Evolutionary conservation across 202 grass and related monocot species (phyloP).

Genomic region (Panicum hallii): DNA sequence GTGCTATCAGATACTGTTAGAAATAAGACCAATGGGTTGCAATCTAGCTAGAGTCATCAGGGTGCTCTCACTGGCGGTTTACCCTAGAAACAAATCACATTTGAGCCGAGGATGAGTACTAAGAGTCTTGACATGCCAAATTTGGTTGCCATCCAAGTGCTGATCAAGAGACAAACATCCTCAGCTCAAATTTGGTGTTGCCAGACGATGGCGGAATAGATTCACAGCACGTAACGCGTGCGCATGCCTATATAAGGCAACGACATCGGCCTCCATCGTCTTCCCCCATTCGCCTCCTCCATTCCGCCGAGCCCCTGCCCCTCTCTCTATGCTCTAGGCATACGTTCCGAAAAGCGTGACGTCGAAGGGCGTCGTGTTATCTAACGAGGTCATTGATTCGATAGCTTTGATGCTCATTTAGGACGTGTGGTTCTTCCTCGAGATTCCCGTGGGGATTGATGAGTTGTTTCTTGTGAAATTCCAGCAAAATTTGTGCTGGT

Average conservation of each 20-base stretch:
- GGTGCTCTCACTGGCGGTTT: too few relatives aligned
- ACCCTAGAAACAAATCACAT: too few relatives aligned
- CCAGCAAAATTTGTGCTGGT: background rate
- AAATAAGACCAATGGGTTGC: too few relatives aligned
- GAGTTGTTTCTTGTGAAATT: background rate
- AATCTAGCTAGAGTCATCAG: too few relatives aligned
- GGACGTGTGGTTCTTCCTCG: background rate
- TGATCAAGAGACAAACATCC: background rate
- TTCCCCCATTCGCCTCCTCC: background rate
- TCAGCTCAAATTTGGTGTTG: background rate
- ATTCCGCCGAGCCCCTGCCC: background rate
- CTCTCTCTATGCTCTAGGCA: background rate
- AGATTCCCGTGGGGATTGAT: background rate
- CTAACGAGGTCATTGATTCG: background rate
- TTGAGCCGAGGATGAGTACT: too few relatives aligned
- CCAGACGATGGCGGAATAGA: background rate
- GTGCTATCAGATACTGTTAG: too few relatives aligned
- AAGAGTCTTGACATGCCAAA: background rate
- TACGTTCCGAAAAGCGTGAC: background rate
- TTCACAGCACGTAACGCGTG: background rate
- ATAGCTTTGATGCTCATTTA: background rate
- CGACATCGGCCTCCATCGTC: background rate
- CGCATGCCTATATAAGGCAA: background rate
- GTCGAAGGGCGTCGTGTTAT: too few relatives aligned
- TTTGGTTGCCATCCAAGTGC: background rate